Conservation (phyloP, 306 rosid genomes). For the Ochetophila trinervis region DNA sequence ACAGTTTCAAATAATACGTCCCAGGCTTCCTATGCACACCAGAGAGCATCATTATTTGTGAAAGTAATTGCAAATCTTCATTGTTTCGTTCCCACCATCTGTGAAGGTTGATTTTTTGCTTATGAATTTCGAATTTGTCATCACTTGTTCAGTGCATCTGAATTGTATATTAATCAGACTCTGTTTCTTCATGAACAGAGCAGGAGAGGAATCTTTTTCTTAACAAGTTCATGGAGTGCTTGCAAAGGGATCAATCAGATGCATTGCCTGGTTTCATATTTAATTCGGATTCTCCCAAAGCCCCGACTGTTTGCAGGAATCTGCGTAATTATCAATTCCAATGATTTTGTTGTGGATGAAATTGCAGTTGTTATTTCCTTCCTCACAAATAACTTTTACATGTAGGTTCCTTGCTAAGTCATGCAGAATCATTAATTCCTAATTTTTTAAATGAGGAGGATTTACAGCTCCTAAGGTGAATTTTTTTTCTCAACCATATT, state of each 20-base stretch:
- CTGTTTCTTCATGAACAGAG: constrained; percentile 53
- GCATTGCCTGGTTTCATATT: constrained; percentile 64
- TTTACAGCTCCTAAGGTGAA: constrained; percentile 80
- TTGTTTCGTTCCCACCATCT: constrained; percentile 83
- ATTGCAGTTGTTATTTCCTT: constrained; percentile 19
- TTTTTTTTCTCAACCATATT: constrained; percentile 6
- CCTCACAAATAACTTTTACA: constrained; percentile 31
- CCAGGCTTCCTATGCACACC: constrained; percentile 72
- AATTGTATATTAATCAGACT: constrained; percentile 22
- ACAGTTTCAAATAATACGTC: constrained; percentile 50
- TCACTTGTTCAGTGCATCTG: constrained; percentile 14
- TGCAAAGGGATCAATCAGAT: constrained; percentile 62
- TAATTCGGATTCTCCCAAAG: constrained; percentile 58
- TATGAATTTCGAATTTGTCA: constrained; percentile 17
- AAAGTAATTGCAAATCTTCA: constrained; percentile 97
- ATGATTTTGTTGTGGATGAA: constrained; percentile 14
- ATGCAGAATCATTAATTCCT: constrained; percentile 94
- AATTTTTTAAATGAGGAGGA: constrained; percentile 75
- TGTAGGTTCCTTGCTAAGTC: constrained; percentile 87
- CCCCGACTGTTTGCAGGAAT: constrained; percentile 64
- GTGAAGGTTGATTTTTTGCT: constrained; percentile 70
- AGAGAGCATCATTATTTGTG: constrained; percentile 84
- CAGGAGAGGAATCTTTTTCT: constrained; percentile 86
- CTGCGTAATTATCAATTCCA: constrained; percentile 52
- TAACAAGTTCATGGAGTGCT: constrained; percentile 75